Conservation (phyloP, 2,329 filamentous ascomycete genomes). For the Cladorrhinum sp. region DNA sequence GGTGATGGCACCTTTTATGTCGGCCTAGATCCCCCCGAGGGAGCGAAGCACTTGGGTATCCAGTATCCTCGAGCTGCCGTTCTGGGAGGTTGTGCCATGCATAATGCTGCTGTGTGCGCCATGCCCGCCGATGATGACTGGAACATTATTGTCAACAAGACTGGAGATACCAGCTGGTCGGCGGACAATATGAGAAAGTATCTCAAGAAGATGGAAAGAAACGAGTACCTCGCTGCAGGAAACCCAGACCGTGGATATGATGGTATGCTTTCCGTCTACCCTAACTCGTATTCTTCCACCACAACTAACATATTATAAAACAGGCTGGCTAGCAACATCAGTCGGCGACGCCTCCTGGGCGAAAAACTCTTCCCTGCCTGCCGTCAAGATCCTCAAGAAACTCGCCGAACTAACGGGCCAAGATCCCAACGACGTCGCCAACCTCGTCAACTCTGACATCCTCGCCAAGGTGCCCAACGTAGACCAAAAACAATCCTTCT, state of each 20-base stretch:
- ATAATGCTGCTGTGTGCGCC: slow-evolving; percentile 59
- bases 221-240: slow-evolving; percentile 47
- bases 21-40: slow-evolving; percentile 39
- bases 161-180: slow-evolving; percentile 59
- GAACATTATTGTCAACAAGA: slow-evolving; percentile 52
- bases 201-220: slow-evolving; percentile 55
- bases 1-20: slow-evolving; percentile 38
- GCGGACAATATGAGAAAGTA: slow-evolving; percentile 59
- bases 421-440: slow-evolving; percentile 25
- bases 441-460: slow-evolving; percentile 33
- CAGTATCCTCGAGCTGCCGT: slow-evolving; percentile 47
- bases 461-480: slow-evolving; percentile 23
- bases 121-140: slow-evolving; percentile 60
- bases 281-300: neutral
- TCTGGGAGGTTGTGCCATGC: slow-evolving; percentile 52
- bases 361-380: slow-evolving; percentile 22
- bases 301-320: neutral
- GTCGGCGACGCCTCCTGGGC: slow-evolving; percentile 24
- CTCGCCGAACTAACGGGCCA: slow-evolving; percentile 33
- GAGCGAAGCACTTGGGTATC: slow-evolving; percentile 41
- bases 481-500: slow-evolving; percentile 32
- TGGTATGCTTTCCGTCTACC: slow-evolving; percentile 29
- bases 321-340: slow-evolving; percentile 27
- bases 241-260: slow-evolving; percentile 51
- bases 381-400: slow-evolving; percentile 24